Evolutionary conservation across 2,329 filamentous ascomycete genomes (phyloP).

Genomic region (Colletotrichum limetticola): DNA sequence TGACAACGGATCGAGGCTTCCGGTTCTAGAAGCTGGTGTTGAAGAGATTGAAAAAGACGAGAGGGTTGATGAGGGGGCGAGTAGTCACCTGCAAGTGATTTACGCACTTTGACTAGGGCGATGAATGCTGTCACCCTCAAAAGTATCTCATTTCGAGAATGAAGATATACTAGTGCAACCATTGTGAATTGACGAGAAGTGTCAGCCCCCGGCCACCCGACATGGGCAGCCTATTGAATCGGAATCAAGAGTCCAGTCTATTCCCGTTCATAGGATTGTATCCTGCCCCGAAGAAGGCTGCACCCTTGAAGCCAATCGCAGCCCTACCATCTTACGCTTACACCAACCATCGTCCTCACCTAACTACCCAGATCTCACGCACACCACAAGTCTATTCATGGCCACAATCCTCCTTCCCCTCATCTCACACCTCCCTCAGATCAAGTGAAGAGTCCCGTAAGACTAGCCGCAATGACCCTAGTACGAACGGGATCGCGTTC

Average conservation of each 20-base stretch:
- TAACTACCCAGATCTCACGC: neutral
- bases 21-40: neutral
- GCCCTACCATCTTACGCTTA: neutral
- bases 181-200: neutral
- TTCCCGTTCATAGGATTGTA: neutral
- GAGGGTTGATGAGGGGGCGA: neutral
- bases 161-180: neutral
- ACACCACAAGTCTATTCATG: neutral
- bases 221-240: neutral
- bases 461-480: neutral
- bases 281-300: neutral
- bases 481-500: neutral
- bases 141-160: neutral
- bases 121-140: neutral
- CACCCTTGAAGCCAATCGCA: neutral
- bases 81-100: neutral
- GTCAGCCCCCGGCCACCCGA: neutral
- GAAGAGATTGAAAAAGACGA: neutral
- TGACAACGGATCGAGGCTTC: neutral
- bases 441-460: neutral
- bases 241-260: neutral
- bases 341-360: neutral
- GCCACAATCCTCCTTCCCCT: neutral
- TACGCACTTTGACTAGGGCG: no score
- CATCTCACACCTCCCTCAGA: neutral